Base-by-base conservation (phyloP, 1,139 yeast genomes). In the Pichia sp. region DNA sequence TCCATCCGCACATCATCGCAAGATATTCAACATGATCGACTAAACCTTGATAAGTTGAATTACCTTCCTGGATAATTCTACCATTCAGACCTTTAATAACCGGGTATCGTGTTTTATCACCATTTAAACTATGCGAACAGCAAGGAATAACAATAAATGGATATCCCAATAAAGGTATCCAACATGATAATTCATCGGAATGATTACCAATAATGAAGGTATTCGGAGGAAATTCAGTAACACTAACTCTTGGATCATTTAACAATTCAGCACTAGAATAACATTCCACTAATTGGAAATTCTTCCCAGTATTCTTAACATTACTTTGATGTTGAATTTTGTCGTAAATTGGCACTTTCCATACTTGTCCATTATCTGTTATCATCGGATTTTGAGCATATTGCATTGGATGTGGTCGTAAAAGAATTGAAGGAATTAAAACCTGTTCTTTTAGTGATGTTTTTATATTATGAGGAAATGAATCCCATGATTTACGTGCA, bases 61-160 rank as follows among this genome's bases (percentile, higher is more conserved):
- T 51, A 27, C 51, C 53, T 61, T 50, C 55, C 52, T 57, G 59
- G 62, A 43, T 37, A 6, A 28, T 30, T 43, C 54, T 57, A 36
- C 51, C 67, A 29, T 49, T 46, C 12, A 37, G 22, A 22, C 47
- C 46, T 20, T 46, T 48, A 2, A 45, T 41, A 54, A 12, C 82
- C 68, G 79, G 66, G 56, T 75, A 90, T 54, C 97, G 69, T 7
- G 74, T 70, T 55, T 80, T 80, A 24, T 80, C 79, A 3, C 97
- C 98, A 11, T 82, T 75, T 35, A 90, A 70, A 1, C 86, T 78
- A 62, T 92, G 96, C 0, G 97, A 87, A 62, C 98, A 92, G 61
- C 98, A 92, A 3, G 98, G 97, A 35, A 92, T 86, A 7, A 89
- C 96, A 68, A 90, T 70, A 59, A 87, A 92, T 3, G 97, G 96